These are phyloP conservation scores for Epichloe scottii DNA, from an alignment of 2,329 filamentous ascomycete genomes.

Conservation along the genomic window DNA sequence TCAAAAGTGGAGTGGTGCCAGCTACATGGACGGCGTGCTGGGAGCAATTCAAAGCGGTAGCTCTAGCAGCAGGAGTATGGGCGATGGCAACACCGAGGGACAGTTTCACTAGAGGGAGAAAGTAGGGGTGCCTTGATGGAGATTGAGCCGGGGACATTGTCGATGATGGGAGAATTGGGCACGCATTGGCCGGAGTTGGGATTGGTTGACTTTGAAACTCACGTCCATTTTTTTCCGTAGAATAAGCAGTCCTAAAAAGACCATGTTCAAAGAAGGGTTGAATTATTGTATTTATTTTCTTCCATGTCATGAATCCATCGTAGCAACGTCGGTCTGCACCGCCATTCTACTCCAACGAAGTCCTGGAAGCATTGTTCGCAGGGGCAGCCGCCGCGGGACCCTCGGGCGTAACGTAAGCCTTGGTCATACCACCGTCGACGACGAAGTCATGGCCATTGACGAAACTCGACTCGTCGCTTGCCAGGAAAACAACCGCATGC, in stretches of 20 bases:
- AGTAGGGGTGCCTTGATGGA: background rate
- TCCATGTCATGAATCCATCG: too few relatives aligned
- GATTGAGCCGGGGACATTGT: background rate
- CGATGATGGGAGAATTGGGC: background rate
- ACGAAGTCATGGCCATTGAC: slow-evolving; percentile 88
- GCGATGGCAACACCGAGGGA: slow-evolving; percentile 80
- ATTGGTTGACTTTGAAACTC: background rate
- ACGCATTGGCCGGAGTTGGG: slow-evolving; percentile 4
- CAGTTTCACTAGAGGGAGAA: slow-evolving; percentile 34
- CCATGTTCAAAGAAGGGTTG: too few relatives aligned
- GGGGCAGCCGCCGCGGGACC: slow-evolving; percentile 42
- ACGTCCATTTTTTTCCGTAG: background rate
- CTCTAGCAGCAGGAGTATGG: slow-evolving; percentile 84
- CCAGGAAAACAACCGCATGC: slow-evolving; percentile 76
- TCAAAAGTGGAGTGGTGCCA: slow-evolving; percentile 67
- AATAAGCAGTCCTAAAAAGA: too few relatives aligned
- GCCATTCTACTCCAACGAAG: slow-evolving; percentile 24
- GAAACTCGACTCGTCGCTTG: slow-evolving; percentile 79
- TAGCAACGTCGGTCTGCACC: too few relatives aligned
- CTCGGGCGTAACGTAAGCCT: slow-evolving; percentile 67
- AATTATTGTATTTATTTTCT: too few relatives aligned
- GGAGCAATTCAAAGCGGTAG: slow-evolving; percentile 86
- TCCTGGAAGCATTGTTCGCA: slow-evolving; percentile 46
- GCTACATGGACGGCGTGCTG: slow-evolving; percentile 76
- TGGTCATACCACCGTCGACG: slow-evolving; percentile 91